Conservation (phyloP, 768 basidiomycete genomes). For the Mycena haematopus region DNA sequence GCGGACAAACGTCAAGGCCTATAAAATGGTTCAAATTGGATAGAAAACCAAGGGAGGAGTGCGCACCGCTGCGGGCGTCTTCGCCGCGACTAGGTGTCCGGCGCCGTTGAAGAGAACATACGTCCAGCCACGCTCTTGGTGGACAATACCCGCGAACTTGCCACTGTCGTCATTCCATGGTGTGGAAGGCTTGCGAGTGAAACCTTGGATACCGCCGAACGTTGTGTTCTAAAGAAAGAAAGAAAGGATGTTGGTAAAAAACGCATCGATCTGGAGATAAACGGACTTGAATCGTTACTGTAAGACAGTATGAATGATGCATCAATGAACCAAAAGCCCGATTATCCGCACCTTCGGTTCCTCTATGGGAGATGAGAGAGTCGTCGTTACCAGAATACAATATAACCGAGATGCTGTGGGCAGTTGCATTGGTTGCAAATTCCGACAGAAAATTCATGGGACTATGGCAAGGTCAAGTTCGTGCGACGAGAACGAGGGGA, state of each 20-base stretch:
- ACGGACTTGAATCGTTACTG: slow-evolving; percentile 63
- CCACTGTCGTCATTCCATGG: slow-evolving; percentile 68
- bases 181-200: slow-evolving; percentile 70
- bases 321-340: not conserved
- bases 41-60: not conserved
- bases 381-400: slow-evolving; percentile 77
- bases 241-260: slow-evolving; percentile 17
- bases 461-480: slow-evolving; percentile 38
- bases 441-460: slow-evolving; percentile 70
- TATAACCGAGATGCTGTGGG: slow-evolving; percentile 56
- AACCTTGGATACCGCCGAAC: slow-evolving; percentile 79
- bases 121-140: slow-evolving; percentile 77
- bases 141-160: slow-evolving; percentile 69
- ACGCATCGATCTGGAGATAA: not conserved
- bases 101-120: slow-evolving; percentile 50
- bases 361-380: slow-evolving; percentile 64
- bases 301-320: slow-evolving; percentile 19
- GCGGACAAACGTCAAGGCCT: slow-evolving; percentile 68
- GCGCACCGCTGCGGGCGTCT: slow-evolving; percentile 46
- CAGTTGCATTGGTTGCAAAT: slow-evolving; percentile 69
- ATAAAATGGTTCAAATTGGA: not conserved
- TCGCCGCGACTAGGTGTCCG: slow-evolving; percentile 49
- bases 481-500: not conserved
- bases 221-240: slow-evolving; percentile 66
- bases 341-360: slow-evolving; percentile 61